Base-by-base conservation (phyloP, 2,329 filamentous ascomycete species). In the Trichothecium roseum region DNA sequence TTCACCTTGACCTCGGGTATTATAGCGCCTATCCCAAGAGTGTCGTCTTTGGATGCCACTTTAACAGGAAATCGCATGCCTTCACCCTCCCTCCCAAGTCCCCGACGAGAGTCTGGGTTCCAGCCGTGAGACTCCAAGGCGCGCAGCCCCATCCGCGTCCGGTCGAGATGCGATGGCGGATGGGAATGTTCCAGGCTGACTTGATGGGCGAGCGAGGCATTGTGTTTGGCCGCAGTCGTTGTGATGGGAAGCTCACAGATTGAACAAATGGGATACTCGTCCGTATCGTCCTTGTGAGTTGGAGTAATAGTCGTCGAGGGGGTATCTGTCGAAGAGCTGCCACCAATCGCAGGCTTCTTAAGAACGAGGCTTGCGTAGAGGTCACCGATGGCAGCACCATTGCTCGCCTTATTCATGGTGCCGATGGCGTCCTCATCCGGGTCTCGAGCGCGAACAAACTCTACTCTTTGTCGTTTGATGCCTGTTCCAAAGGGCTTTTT, bases 51-150 rank as follows among this genome's bases (percentile, higher is more conserved):
- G 37, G 71, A 63, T 39, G 68, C 71, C 1, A 74, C 63, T 52
- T 86, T 86, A 42, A 95, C 66, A 1, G 88, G 88, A 44, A 78
- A 79, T 28, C 80, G 67, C 40, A 85, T 79, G 3, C 88, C 88
- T 44, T 82, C 74, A 1, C 82, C 78, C 3, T 63, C 59, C 8
- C 71, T 71, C 0, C 88, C 88, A 0, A 95, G 66, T 0, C 88
- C 88, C 13, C 62, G 56, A 3, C 85, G 66, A 18, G 74, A 65
- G 55, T 88, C 83, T 0, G 82, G 80, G 46, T 88, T 78, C 76
- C 81, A 88, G 18, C 83, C 83, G 39, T 81, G 71, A 1, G 72
- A 66, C 35, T 74, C 64, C 22, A 88, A 67, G 18, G 81, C 73
- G 5, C 70, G 62, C 6, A 87, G 60, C 0, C 83, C 83, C 66